A percentile compares a stretch with the other conserved stretches of the same genome.
Conservation (phyloP, 2,329 filamentous ascomycete genomes). For the Cladosporium velox region DNA sequence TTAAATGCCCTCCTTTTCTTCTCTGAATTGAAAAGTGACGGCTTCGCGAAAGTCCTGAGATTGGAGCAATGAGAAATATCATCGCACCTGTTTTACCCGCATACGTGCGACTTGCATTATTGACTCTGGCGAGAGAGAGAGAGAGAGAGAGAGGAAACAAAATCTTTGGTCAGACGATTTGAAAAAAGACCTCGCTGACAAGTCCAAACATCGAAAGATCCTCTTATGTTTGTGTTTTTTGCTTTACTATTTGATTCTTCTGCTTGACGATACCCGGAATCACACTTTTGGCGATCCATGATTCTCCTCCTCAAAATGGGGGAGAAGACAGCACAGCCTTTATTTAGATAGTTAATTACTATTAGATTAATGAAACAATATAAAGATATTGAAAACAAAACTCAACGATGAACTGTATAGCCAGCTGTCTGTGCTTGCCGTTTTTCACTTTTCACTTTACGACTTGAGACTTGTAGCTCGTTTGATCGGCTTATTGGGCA, state of each 20-base stretch:
- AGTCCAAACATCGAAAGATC: background rate
- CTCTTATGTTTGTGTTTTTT: background rate
- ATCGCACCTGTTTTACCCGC: background rate
- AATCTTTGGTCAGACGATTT: background rate
- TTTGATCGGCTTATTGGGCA: background rate
- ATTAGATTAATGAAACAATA: background rate
- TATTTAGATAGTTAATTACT: background rate
- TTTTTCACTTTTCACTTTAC: background rate
- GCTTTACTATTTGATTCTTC: background rate
- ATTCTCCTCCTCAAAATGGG: background rate
- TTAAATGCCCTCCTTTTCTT: slow-evolving; percentile 8
- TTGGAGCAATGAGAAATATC: background rate
- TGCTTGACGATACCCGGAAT: background rate
- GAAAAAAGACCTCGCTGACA: background rate
- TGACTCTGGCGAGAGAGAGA: background rate
- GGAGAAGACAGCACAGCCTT: background rate
- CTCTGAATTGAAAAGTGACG: background rate
- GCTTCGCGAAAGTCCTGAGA: background rate
- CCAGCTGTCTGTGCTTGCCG: background rate
- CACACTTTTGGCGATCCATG: background rate
- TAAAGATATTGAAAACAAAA: no score
- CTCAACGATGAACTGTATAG: no score
- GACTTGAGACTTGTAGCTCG: background rate
- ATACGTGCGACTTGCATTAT: background rate
- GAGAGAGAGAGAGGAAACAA: background rate